Evolutionary conservation across 164 flowering plant species (phyloP), one percentile per base, ranked within the genome.

Genomic region (Dillenia suffruticosa): DNA sequence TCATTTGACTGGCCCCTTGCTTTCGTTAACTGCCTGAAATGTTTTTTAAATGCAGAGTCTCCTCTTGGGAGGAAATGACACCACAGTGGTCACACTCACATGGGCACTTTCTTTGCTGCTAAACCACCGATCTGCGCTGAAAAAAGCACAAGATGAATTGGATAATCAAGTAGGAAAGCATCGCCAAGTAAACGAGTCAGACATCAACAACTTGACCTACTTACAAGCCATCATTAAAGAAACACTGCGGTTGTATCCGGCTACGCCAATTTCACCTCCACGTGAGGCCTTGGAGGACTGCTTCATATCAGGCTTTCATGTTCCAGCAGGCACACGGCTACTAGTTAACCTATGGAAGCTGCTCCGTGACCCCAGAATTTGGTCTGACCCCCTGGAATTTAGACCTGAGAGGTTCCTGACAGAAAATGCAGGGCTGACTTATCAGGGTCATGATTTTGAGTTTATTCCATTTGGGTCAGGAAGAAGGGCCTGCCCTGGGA

Each of bases 311-410:
- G 78, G 78, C 32, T 69, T 49, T 66, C 63, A 66, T 12, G 44
- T 77, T 45, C 63, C 57, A 2, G 69, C 64, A 3, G 76, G 74
- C 32, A 77, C 76, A 1, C 64, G 59, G 3, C 54, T 77, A n/a
- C 7, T 69, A 0, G 70, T 74, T 48, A 74, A 77, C 51, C 5
- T 67, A 1, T 77, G 81, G 81, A 77, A 74, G 72, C 12, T 77
- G 44, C 81, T 71, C 1, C 64, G 76, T 9, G 81, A 77, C 47
- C 78, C 81, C 8, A 12, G 68, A 5, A 44, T 77, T 2, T 77
- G 76, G 81, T 15, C 62, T 1, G 51, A 69, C 16, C 79, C 82
- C 0, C 16, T n/a, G 3, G 71, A 75, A 54, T 78, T 78, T 51
- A 44, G n/a, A 10, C 77, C 82, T 1, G 82, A 73, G 54, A 70